These are phyloP conservation scores for Oryza meridionalis DNA, from an alignment of 176 grass and related monocot genomes.

Conservation along the genomic window DNA sequence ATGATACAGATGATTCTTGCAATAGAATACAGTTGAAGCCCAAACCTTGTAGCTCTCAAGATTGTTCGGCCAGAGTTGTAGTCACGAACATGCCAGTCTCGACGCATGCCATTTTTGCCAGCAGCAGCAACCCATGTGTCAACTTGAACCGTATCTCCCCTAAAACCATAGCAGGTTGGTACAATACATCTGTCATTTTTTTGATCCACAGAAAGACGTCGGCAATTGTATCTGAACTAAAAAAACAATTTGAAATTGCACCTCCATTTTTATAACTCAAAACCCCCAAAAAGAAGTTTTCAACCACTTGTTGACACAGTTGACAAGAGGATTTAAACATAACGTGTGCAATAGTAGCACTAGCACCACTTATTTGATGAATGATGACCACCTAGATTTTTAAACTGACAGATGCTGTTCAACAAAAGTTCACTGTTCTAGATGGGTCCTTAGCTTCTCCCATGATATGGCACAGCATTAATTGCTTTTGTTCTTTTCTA, in stretches of 20 bases:
- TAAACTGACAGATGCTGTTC: background rate
- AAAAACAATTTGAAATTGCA: background rate
- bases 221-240: background rate
- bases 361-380: background rate
- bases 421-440: background rate
- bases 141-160: conserved; percentile 92
- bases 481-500: conserved; percentile 4
- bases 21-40: conserved; percentile 10
- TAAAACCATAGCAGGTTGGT: conserved; percentile 40
- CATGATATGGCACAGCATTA: conserved; percentile 29
- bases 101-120: conserved; percentile 98
- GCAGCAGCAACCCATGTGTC: conserved; percentile 96
- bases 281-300: background rate
- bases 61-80: conserved; percentile 80
- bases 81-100: conserved; percentile 95
- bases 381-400: background rate
- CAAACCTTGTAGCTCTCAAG: conserved; percentile 88
- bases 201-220: background rate
- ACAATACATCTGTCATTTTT: conserved; percentile 3
- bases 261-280: background rate
- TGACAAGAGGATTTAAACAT: background rate
- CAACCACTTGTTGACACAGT: background rate
- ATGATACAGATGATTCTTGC: background rate
- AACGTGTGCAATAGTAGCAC: background rate
- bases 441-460: conserved; percentile 23